phyloP scores from a whole-genome alignment of 2,329 filamentous ascomycete genomes.

The Talaromyces pinophilus region DNA sequence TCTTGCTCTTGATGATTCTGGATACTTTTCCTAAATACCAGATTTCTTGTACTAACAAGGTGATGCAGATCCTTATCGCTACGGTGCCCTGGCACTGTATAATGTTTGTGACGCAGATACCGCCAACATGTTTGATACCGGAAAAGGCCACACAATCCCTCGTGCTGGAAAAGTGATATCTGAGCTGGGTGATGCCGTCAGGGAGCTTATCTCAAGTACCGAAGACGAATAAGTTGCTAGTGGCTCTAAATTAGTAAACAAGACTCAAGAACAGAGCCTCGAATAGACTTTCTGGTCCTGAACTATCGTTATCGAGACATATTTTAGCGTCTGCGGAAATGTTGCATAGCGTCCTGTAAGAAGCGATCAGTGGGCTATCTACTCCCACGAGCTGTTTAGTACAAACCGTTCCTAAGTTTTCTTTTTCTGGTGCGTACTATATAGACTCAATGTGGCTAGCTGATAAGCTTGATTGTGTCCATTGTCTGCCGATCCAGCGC shows the following conservation, averaged over 20 bases:
- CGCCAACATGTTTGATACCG: conserved; percentile 64
- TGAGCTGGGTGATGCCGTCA: conserved; percentile 18
- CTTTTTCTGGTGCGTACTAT: background rate
- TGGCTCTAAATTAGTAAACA: background rate
- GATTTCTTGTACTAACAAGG: background rate
- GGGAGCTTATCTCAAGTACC: conserved; percentile 18
- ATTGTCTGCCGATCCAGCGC: background rate
- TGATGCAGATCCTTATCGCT: conserved; percentile 59
- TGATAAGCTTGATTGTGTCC: too few species aligned
- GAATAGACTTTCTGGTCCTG: background rate
- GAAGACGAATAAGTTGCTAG: background rate
- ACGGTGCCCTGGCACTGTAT: conserved; percentile 62
- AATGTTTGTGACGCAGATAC: conserved; percentile 63
- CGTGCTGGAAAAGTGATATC: conserved; percentile 31
- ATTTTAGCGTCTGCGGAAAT: background rate
- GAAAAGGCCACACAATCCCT: conserved; percentile 64
- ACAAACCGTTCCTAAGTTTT: background rate
- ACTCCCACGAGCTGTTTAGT: background rate
- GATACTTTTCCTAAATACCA: background rate
- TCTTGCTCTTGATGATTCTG: background rate
- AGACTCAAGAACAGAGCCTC: background rate
- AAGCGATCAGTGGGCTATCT: background rate
- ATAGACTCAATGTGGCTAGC: background rate
- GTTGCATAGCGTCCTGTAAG: background rate
- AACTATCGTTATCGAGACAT: background rate